A percentile compares a stretch with the other conserved stretches of the same genome.
phyloP scores from a whole-genome alignment of 108 stramenopile genomes.

The Pseudonitzschia multistriata region DNA sequence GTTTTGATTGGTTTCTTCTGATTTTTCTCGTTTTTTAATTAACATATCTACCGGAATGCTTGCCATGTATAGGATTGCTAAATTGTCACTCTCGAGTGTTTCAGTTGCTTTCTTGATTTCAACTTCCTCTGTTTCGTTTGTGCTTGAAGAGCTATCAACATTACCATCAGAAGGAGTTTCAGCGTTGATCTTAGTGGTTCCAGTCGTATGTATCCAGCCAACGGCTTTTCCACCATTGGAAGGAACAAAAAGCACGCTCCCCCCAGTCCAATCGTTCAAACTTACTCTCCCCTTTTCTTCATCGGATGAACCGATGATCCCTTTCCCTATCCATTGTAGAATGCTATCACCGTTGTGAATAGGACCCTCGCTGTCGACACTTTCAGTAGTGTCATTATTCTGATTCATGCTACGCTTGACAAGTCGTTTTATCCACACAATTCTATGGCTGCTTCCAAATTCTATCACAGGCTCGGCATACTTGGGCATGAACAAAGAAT shows the following conservation, averaged over 20 bases:
- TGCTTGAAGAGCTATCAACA: background rate
- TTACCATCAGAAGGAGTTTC: background rate
- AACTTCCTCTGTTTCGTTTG: background rate
- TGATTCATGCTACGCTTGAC: background rate
- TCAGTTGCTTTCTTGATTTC: background rate
- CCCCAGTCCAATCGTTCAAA: constrained; percentile 52
- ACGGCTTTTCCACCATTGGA: constrained; percentile 58
- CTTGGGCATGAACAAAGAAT: constrained; percentile 38
- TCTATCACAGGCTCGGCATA: constrained; percentile 55
- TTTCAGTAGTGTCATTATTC: background rate
- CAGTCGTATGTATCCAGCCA: constrained; percentile 55
- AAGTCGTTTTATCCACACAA: constrained; percentile 44
- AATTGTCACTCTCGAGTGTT: background rate
- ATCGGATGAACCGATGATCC: constrained; percentile 63
- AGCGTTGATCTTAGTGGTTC: background rate
- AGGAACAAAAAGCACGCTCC: constrained; percentile 45
- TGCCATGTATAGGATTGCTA: constrained; percentile 19
- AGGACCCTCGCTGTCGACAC: background rate
- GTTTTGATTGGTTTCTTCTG: background rate
- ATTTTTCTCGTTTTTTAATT: constrained; percentile 10
- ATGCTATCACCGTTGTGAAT: background rate
- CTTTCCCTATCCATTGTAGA: constrained; percentile 59
- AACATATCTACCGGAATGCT: constrained; percentile 25
- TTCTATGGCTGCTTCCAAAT: constrained; percentile 54
- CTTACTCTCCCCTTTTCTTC: constrained; percentile 50